Base-by-base conservation (phyloP, 106 monocot genomes). In the Dioscorea dumetorum region DNA sequence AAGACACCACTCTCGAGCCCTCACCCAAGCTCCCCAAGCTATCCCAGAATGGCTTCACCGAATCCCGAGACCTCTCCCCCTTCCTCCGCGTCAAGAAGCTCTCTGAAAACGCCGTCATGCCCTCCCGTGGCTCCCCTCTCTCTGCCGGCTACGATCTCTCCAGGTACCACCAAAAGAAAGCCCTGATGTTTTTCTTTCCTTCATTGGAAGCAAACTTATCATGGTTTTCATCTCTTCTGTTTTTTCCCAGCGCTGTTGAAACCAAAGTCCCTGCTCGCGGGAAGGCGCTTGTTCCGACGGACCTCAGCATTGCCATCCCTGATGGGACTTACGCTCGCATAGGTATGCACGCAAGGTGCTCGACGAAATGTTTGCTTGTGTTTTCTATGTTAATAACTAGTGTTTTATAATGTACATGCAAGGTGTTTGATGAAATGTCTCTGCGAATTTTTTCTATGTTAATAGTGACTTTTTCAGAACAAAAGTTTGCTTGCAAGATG, bases 141-240 rank as follows among this genome's bases (percentile, higher is more conserved):
- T 75, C 85, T 49, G 92, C 92, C n/a, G 92, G 92, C 68, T 93
- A 86, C 74, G 93, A 89, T 58, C 89, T 89, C 62, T 84, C 88
- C 50, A 85, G 88, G 85, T 91, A 52, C 23, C 0, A 21, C 33
- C 8, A 15, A 63, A 63, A 18, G 63, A n/a, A 64, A 59, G 8
- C 54, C 60, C 54, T 21, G 14, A 19, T 9, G n/a, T n/a, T n/a
- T n/a, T 57, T 19, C 57, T 22, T 21, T 18, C 19, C 22, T 34
- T 1, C 2, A 28, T 28, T 28, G 28, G 28, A 62, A 62, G 17
- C 18, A 16, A 53, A 20, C 48, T n/a, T 24, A 4, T 24, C 24
- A n/a, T 34, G 10, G 10, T 58, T 53, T 17, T 12, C 12, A 11
- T 22, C 12, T 13, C 21, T 18, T 15, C 50, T 58, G 24, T 73